These are phyloP conservation scores for Phytopythium montanum DNA, from an alignment of 352 stramenopile genomes.

Conservation along the genomic window DNA sequence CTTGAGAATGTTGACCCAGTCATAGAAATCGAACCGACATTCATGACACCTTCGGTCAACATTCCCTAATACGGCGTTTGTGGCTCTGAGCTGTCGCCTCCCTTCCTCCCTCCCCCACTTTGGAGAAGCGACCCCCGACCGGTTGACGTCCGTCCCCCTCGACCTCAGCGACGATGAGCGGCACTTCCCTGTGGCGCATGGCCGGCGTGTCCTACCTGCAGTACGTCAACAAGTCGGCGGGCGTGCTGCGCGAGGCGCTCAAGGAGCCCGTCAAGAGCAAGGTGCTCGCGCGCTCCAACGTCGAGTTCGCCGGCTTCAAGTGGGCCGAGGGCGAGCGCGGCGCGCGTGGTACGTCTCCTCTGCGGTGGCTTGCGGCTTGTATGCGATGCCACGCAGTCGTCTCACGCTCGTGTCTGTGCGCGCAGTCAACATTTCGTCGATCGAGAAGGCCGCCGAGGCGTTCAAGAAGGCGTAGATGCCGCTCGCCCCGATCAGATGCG, in stretches of 20 bases:
- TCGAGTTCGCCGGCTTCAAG: constrained; percentile 86
- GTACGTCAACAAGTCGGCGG: constrained; percentile 86
- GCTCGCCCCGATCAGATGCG: not conserved
- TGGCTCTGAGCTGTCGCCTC: not conserved
- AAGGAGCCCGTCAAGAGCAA: constrained; percentile 90
- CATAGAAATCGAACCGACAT: not conserved
- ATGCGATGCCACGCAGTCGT: not conserved
- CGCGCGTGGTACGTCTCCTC: constrained; percentile 44
- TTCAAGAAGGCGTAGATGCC: constrained; percentile 71
- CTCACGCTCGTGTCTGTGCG: constrained; percentile 7
- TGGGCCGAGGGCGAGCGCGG: constrained; percentile 80
- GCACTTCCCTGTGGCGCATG: constrained; percentile 86
- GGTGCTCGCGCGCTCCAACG: constrained; percentile 57
- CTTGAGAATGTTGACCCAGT: no score
- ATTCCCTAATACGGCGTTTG: no score
- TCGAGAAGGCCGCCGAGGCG: constrained; percentile 77
- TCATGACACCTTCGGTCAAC: no score
- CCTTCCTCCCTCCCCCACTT: no score
- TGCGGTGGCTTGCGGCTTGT: not conserved
- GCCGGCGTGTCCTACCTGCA: constrained; percentile 85
- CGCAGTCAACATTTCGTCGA: constrained; percentile 69
- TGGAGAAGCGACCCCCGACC: constrained; percentile 1
- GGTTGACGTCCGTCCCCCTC: not conserved
- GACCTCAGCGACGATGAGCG: constrained; percentile 10
- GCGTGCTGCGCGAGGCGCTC: constrained; percentile 62